phyloP scores from a whole-genome alignment of 2,329 filamentous ascomycete species.

The Volutella citrinella region DNA sequence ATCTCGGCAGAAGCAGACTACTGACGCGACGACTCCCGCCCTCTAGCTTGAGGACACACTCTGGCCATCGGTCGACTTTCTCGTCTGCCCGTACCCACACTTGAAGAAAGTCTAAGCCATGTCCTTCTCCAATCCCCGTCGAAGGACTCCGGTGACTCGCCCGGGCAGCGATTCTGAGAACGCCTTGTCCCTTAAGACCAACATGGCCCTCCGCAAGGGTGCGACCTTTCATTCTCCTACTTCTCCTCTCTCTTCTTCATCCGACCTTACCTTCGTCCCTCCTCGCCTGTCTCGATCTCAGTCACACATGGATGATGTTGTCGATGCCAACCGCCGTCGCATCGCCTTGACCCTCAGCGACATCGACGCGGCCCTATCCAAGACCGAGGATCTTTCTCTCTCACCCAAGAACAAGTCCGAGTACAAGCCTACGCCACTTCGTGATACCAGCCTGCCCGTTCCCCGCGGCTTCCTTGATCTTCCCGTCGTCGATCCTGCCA shows the following conservation, averaged over 20 bases:
- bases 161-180: slow-evolving; percentile 29
- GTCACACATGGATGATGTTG: slow-evolving; percentile 68
- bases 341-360: slow-evolving; percentile 63
- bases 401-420: slow-evolving; percentile 31
- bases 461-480: slow-evolving; percentile 58
- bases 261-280: slow-evolving; percentile 44
- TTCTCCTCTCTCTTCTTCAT: slow-evolving; percentile 39
- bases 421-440: slow-evolving; percentile 33
- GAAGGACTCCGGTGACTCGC: slow-evolving; percentile 44
- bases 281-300: slow-evolving; percentile 64
- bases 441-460: slow-evolving; percentile 57
- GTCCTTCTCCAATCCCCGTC: slow-evolving; percentile 46
- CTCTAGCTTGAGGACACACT: slow-evolving; percentile 30
- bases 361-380: slow-evolving; percentile 60
- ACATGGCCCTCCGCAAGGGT: slow-evolving; percentile 61
- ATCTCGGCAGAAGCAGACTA: slow-evolving; percentile 23
- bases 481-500: slow-evolving; percentile 49
- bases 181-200: slow-evolving; percentile 34
- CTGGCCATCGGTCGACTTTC: slow-evolving; percentile 26
- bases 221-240: slow-evolving; percentile 61
- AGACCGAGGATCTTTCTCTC: slow-evolving; percentile 40
- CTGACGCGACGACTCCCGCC: slow-evolving; percentile 28
- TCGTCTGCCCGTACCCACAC: slow-evolving; percentile 25
- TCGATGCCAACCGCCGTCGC: slow-evolving; percentile 66
- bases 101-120: slow-evolving; percentile 43